A percentile compares a stretch with the other conserved stretches of the same genome.
phyloP scores from a whole-genome alignment of 352 stramenopile species.

The Thalassiosira mediterranea region DNA sequence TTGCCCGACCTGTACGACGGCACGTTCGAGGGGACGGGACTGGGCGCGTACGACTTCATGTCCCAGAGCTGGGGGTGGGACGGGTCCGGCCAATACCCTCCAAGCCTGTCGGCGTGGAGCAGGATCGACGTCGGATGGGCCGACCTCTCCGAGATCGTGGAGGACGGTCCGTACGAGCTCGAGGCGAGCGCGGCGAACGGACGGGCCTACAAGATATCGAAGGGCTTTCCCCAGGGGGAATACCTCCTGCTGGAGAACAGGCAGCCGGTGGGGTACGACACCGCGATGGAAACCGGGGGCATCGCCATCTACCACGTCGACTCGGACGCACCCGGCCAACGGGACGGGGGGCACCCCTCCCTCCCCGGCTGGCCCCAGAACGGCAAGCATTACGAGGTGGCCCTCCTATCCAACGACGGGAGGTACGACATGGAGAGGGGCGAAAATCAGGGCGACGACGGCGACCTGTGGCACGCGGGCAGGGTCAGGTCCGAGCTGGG shows the following conservation, averaged over 20 bases:
- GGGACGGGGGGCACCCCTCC: conserved; percentile 48
- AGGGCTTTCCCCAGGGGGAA: conserved; percentile 60
- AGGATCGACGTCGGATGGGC: conserved; percentile 55
- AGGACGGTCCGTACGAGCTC: conserved; percentile 55
- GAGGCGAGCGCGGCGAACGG: conserved; percentile 24
- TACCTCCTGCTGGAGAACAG: conserved; percentile 83
- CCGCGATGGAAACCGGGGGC: conserved; percentile 42
- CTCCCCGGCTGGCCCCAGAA: conserved; percentile 65
- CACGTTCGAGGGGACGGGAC: conserved; percentile 42
- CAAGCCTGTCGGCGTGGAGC: conserved; percentile 51
- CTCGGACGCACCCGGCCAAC: conserved; percentile 37
- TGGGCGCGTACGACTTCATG: conserved; percentile 75
- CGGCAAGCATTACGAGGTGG: conserved; percentile 73
- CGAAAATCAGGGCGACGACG: conserved; percentile 60
- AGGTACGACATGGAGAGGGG: conserved; percentile 75
- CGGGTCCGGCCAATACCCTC: conserved; percentile 48
- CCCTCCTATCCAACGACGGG: conserved; percentile 70
- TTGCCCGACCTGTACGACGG: conserved; percentile 75
- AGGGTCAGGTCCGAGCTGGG: conserved; percentile 1
- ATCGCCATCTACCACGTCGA: conserved; percentile 81
- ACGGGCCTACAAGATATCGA: conserved; percentile 59
- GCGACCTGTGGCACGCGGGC: conserved; percentile 6
- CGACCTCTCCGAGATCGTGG: conserved; percentile 8
- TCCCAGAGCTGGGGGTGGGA: conserved; percentile 63
- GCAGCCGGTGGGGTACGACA: conserved; percentile 61